Percentiles rank a stretch among this genome's conserved stretches.
Conservation (phyloP, 805 yeast genomes). For the Millerozyma acaciae region DNA sequence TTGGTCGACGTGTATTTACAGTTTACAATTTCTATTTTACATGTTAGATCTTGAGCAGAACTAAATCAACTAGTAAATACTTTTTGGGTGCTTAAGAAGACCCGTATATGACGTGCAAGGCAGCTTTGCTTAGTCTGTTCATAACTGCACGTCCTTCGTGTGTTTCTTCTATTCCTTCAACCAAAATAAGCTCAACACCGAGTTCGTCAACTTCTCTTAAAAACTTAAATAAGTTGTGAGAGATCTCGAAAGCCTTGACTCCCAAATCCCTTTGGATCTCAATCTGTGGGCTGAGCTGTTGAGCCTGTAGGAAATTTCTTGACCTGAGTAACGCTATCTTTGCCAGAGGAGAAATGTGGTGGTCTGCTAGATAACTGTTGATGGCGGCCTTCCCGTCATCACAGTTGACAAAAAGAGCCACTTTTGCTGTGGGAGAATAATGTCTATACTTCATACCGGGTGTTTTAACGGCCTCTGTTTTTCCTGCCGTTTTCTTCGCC, state of each 20-base stretch:
- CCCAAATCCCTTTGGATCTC: conserved; percentile 41
- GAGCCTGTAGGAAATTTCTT: conserved; percentile 26
- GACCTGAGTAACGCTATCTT: conserved; percentile 54
- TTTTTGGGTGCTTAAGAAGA: not conserved
- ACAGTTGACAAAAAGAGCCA: conserved; percentile 57
- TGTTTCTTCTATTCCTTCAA: conserved; percentile 74
- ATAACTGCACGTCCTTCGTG: conserved; percentile 91
- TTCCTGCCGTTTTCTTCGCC: conserved; percentile 64
- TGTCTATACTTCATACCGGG: conserved; percentile 99
- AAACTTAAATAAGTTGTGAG: conserved; percentile 67
- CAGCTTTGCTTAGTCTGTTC: conserved; percentile 87
- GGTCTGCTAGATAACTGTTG: conserved; percentile 16
- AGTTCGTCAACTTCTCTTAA: conserved; percentile 73
- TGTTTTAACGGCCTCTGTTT: conserved; percentile 70
- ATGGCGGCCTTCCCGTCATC: conserved; percentile 40
- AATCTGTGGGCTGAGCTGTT: conserved; percentile 12
- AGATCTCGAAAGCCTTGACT: conserved; percentile 52
- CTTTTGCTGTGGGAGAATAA: conserved; percentile 87
- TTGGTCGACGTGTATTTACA: not conserved
- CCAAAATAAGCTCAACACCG: conserved; percentile 67
- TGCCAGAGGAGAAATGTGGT: conserved; percentile 11
- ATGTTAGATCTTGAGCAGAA: not conserved
- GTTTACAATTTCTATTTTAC: conserved; percentile 1
- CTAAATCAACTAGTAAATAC: no score
- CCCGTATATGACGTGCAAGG: conserved; percentile 43